phyloP scores from a whole-genome alignment of 2,329 filamentous ascomycete genomes.

The Westerdykella sp. region DNA sequence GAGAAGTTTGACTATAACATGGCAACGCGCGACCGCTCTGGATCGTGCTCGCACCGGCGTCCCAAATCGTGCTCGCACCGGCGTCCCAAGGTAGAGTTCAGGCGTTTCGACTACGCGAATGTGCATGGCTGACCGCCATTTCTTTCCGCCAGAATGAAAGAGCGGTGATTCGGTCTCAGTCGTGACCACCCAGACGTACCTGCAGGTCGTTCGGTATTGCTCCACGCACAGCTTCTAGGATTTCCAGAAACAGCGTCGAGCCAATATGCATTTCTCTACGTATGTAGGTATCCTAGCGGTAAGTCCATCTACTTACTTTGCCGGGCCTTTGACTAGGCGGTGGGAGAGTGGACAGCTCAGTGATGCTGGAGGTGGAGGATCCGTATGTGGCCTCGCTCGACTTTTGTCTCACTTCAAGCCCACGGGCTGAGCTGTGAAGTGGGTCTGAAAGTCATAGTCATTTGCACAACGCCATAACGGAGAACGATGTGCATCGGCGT shows the following conservation, averaged over 20 bases:
- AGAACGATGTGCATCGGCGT: background rate
- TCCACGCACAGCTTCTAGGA: too few relatives aligned
- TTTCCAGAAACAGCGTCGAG: too few relatives aligned
- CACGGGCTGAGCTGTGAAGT: too few relatives aligned
- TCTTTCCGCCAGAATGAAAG: background rate
- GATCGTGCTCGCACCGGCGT: too few relatives aligned
- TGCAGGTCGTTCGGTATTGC: too few relatives aligned
- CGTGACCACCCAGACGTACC: constrained; percentile 19
- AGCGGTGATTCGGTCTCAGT: constrained; percentile 25
- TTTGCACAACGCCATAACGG: constrained; percentile 6
- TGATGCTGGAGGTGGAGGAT: constrained; percentile 5
- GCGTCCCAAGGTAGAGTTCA: constrained; percentile 15
- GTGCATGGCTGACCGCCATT: constrained; percentile 9
- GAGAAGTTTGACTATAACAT: too few relatives aligned
- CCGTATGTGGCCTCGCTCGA: constrained; percentile 1
- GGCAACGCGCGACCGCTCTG: too few relatives aligned
- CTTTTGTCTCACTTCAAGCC: too few relatives aligned
- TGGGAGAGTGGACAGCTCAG: constrained; percentile 27
- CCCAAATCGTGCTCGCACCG: constrained; percentile 8
- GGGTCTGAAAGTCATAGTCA: constrained; percentile 10
- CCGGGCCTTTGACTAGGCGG: constrained; percentile 10
- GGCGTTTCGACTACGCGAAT: constrained; percentile 6
- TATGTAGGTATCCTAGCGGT: too few relatives aligned
- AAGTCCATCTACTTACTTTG: too few relatives aligned
- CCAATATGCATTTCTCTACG: too few relatives aligned